Evolutionary conservation across 176 grass and related monocot species (phyloP).

Genomic region (Oryza rufipogon): DNA sequence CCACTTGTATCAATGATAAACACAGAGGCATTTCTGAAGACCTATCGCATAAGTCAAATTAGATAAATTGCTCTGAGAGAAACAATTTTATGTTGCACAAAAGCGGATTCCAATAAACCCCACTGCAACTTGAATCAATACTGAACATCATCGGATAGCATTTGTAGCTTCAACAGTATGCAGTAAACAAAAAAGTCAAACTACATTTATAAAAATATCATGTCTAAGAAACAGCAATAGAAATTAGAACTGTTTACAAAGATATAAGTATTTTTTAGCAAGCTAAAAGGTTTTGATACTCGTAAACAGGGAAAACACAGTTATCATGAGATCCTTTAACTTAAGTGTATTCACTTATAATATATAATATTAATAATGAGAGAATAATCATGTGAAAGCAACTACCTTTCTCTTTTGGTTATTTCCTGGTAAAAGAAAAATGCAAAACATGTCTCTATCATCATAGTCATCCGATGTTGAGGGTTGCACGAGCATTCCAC

Average conservation of each 20-base stretch:
- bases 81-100: constrained; percentile 23
- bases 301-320: constrained; percentile 9
- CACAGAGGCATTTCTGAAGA: constrained; percentile 76
- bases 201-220: constrained; percentile 18
- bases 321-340: constrained; percentile 1
- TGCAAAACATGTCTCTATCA: constrained; percentile 86
- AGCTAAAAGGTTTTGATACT: constrained; percentile 14
- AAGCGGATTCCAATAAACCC: neutral
- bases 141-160: constrained; percentile 2
- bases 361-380: constrained; percentile 18
- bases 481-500: constrained; percentile 78
- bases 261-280: constrained; percentile 20
- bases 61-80: constrained; percentile 23
- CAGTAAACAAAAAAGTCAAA: constrained; percentile 10
- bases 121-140: neutral
- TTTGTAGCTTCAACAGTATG: neutral
- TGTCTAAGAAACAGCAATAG: constrained; percentile 34
- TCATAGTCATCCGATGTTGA: constrained; percentile 74
- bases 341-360: neutral
- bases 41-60: constrained; percentile 48
- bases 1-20: constrained; percentile 90
- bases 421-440: constrained; percentile 89
- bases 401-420: constrained; percentile 68
- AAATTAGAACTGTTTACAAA: constrained; percentile 25
- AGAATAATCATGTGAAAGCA: constrained; percentile 35